A percentile compares a stretch with the other conserved stretches of the same genome.
Conservation (phyloP, 2,329 filamentous ascomycete genomes). For the Fusarium vanettenii region DNA sequence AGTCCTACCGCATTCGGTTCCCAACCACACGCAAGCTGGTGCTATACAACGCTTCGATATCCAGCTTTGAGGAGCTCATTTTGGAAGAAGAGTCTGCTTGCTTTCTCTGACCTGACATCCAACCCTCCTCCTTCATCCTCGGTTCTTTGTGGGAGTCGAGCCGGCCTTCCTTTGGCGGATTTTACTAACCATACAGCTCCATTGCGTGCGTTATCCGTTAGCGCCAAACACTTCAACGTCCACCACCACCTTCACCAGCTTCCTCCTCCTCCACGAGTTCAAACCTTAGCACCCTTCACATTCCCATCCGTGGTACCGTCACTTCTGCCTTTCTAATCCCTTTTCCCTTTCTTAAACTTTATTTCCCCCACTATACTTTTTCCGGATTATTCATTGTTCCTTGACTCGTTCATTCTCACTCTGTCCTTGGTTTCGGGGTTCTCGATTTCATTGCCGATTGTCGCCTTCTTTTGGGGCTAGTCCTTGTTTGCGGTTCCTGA, state of each 20-base stretch:
- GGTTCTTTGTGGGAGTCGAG: conserved; percentile 12
- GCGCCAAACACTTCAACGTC: not conserved
- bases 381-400: conserved; percentile 17
- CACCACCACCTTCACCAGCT: conserved; percentile 9
- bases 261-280: conserved; percentile 10
- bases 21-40: conserved; percentile 47
- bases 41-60: conserved; percentile 42
- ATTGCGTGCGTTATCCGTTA: not conserved
- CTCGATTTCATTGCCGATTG: conserved; percentile 17
- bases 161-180: not conserved
- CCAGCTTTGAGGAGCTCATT: conserved; percentile 32
- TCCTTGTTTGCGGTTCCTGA: conserved; percentile 27
- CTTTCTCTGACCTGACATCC: conserved; percentile 26
- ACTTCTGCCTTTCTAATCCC: conserved; percentile 20
- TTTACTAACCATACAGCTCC: conserved; percentile 30
- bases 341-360: conserved; percentile 16
- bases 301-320: conserved; percentile 9
- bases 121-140: conserved; percentile 24
- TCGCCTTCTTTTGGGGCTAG: conserved; percentile 20
- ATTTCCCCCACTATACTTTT: conserved; percentile 22
- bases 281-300: conserved; percentile 27
- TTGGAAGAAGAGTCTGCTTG: conserved; percentile 25
- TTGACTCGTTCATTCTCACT: not conserved
- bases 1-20: conserved; percentile 41
- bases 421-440: not conserved